phyloP scores from a whole-genome alignment of 1,139 yeast species.

The Suhomyces wounanorum region DNA sequence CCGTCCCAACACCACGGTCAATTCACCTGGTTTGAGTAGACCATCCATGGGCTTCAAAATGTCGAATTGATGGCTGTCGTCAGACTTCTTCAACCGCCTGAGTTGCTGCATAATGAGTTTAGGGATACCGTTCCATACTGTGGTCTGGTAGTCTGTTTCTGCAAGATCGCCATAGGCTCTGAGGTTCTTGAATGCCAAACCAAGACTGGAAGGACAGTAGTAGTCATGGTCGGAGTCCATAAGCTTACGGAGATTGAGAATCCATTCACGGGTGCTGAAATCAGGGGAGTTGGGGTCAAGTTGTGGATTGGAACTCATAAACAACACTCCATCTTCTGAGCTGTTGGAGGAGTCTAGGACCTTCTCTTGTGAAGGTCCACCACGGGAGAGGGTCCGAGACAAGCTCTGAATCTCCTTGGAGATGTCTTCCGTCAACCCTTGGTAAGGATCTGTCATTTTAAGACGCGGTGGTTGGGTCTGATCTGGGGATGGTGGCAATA shows the following conservation, averaged over 20 bases:
- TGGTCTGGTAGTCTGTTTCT: constrained; percentile 79
- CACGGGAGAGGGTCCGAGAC: constrained; percentile 53
- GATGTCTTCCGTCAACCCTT: constrained; percentile 34
- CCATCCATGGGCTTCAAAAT: constrained; percentile 73
- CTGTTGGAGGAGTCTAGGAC: constrained; percentile 41
- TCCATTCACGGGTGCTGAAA: constrained; percentile 71
- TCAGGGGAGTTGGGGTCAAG: constrained; percentile 46
- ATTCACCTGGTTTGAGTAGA: constrained; percentile 65
- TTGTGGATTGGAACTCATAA: constrained; percentile 50
- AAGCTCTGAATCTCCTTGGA: constrained; percentile 50
- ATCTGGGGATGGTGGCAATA: not conserved
- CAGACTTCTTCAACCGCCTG: constrained; percentile 20
- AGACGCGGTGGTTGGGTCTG: not conserved
- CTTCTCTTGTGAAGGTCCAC: constrained; percentile 10
- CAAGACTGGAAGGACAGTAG: constrained; percentile 65
- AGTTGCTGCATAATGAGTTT: constrained; percentile 41
- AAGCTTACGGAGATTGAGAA: constrained; percentile 63
- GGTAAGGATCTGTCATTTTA: constrained; percentile 19
- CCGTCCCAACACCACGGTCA: constrained; percentile 75
- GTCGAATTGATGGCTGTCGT: constrained; percentile 40
- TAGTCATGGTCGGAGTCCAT: constrained; percentile 60
- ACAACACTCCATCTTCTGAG: constrained; percentile 35
- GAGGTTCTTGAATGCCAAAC: constrained; percentile 67
- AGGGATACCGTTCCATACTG: constrained; percentile 38
- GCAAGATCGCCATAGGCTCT: constrained; percentile 75